Evolutionary conservation across 495 filamentous ascomycete species (phyloP).

Genomic region (Aspergillus kassunensis): DNA sequence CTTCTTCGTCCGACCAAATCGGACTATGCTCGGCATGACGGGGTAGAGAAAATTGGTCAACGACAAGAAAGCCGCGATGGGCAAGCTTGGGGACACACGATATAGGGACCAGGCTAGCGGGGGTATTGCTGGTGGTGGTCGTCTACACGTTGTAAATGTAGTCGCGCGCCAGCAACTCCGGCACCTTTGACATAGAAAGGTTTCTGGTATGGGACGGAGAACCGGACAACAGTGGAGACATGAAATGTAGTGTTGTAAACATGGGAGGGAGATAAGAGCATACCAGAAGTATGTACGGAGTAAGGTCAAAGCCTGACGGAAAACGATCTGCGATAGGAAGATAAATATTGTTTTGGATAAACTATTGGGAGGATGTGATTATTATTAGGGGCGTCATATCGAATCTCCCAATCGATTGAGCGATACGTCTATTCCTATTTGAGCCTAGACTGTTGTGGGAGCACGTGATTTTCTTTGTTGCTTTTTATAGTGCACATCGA

Average conservation of each 20-base stretch:
- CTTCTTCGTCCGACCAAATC: constrained; percentile 31
- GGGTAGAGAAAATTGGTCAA: constrained; percentile 10
- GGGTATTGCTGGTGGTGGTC: background rate
- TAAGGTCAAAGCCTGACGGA: constrained; percentile 24
- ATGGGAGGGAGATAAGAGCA: constrained; percentile 9
- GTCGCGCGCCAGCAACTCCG: constrained; percentile 3
- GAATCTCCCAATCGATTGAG: no score
- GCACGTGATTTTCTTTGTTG: no score
- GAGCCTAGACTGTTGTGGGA: no score
- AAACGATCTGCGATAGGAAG: constrained; percentile 26
- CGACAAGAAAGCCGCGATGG: constrained; percentile 3
- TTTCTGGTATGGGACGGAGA: background rate
- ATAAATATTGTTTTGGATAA: constrained; percentile 7
- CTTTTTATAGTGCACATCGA: no score
- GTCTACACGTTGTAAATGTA: background rate
- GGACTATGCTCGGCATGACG: constrained; percentile 23
- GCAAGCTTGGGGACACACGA: constrained; percentile 3
- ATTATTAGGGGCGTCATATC: no score
- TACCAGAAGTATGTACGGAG: constrained; percentile 14
- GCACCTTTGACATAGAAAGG: constrained; percentile 2
- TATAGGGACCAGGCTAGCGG: background rate
- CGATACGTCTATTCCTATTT: no score
- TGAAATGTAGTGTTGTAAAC: constrained; percentile 3
- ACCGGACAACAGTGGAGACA: background rate
- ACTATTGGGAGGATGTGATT: constrained; percentile 12